Base-by-base conservation (phyloP, 225 moss, liverwort and hornwort species). In the Neckera pumila region DNA sequence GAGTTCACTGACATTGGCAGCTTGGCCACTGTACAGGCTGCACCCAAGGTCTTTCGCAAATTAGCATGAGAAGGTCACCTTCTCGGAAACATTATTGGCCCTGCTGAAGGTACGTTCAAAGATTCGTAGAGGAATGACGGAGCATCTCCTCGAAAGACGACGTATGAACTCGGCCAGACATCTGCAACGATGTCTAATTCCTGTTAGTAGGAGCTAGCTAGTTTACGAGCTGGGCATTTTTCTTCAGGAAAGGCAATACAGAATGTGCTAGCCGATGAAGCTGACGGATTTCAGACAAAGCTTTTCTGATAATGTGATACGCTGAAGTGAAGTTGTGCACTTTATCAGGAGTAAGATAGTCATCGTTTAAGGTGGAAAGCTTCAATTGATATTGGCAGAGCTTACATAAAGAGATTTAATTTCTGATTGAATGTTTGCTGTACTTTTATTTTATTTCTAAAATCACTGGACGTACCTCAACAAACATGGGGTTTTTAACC, bases 11-110 rank as follows among this genome's bases (percentile, higher is more conserved):
- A 66, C 53, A 70, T 79, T 83, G 87, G 79, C 79, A 73, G 84
- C 15, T 70, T 84, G 75, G 73, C n/a, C 47, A 70, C 74, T 76
- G 74, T 84, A 62, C 95, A 96, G 96, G 92, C 94, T 90, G 94
- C 96, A 87, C 89, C 87, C 65, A 97, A 97, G 93, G 63, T 97
- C 34, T 96, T 96, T 67, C 93, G 87, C 59, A 93, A 90, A 88
- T 86, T 96, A 90, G 87, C 90, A 31, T 94, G 86, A 90, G 58
- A 86, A 92, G 49, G 60, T 17, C 65, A 66, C 65, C 58, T 63
- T 20, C 22, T 59, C 65, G 30, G 42, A 62, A 60, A 83, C 83
- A 30, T 56, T 45, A 20, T 62, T 86, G 83, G 62, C 70, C 56
- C 62, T 86, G 25, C 63, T 71, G 80, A 42, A 76, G 80, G 45